Base-by-base conservation (phyloP, 2,329 filamentous ascomycete species). In the Ceratocystis papillata region DNA sequence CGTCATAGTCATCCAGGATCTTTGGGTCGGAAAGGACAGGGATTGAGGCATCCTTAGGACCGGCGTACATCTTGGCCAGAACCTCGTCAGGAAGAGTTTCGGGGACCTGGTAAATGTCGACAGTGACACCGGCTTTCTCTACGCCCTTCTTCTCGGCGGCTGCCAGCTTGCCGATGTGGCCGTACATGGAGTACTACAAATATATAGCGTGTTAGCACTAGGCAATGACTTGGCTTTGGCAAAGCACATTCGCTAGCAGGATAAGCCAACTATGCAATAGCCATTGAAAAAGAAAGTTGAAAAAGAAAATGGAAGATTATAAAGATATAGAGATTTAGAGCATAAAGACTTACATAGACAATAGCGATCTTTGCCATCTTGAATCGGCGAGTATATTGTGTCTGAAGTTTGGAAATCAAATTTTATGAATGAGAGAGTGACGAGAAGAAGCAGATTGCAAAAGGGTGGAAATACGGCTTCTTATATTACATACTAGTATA, bases 101-200 rank as follows among this genome's bases (percentile, higher is more conserved):
- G 65, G 84, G 76, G 74, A 97, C 81, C 86, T 96, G 91, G 84
- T 80, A 96, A 74, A 97, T 75, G 73, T 93, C 88, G 77, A 80
- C 90, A 57, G 80, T 79, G 70, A 92, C 92, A 70, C 94, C 94
- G 69, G 90, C 91, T 73, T 87, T 85, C 79, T 92, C 87, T 73
- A 96, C 89, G 74, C 94, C 94, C 73, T 83, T 85, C 82, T 92
- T 89, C 81, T 97, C 92, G 70, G 91, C 90, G 76, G 94, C 86
- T 73, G 93, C 94, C 72, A 96, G 77, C 74, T 86, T 79, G 77
- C 82, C 79, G 78, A 96, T 87, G 79, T 96, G 92, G 78, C 94
- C 93, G 79, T 94, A 96, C 84, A 91, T 89, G 71, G 90, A 95
- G 80, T 96, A 96, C 89, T 94, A 69, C 44, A n/a, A 2, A 50